phyloP scores from a whole-genome alignment of 2,329 filamentous ascomycete species.

The Penicillium sp. region DNA sequence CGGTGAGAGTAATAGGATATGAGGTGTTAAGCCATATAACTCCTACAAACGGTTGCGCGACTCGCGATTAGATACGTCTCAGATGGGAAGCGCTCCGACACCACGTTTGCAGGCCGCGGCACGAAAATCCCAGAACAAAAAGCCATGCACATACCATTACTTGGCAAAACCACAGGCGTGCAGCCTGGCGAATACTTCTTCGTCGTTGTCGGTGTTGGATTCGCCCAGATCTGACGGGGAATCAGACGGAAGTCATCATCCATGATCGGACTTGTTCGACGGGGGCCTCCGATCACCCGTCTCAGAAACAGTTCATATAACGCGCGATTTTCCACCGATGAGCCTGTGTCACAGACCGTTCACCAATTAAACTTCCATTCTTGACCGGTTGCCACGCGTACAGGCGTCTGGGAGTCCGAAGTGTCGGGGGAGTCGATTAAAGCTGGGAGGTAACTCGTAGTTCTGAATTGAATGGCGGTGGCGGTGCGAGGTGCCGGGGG shows the following conservation, averaged over 20 bases:
- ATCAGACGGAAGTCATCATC: slow-evolving; percentile 32
- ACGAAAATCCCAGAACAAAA: neutral
- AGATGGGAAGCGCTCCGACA: neutral
- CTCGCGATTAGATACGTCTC: slow-evolving; percentile 1
- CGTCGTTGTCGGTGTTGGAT: slow-evolving; percentile 37
- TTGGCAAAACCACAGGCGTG: slow-evolving; percentile 60
- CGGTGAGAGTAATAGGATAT: slow-evolving; percentile 44
- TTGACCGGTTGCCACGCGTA: slow-evolving; percentile 14
- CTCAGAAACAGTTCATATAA: slow-evolving; percentile 12
- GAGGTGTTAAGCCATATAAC: slow-evolving; percentile 43
- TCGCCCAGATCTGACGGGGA: slow-evolving; percentile 42
- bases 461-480: neutral
- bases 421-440: slow-evolving; percentile 1
- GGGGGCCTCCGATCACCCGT: slow-evolving; percentile 14
- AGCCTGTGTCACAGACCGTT: neutral
- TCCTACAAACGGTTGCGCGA: slow-evolving; percentile 26
- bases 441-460: neutral
- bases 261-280: slow-evolving; percentile 28
- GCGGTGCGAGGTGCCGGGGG: neutral
- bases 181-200: slow-evolving; percentile 49
- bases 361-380: slow-evolving; percentile 16
- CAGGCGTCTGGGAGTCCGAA: slow-evolving; percentile 4
- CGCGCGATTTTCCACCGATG: slow-evolving; percentile 7
- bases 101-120: neutral
- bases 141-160: slow-evolving; percentile 46